These are phyloP conservation scores for Jacaranda mimosifolia DNA, from an alignment of 257 asterid species.

Conservation along the genomic window DNA sequence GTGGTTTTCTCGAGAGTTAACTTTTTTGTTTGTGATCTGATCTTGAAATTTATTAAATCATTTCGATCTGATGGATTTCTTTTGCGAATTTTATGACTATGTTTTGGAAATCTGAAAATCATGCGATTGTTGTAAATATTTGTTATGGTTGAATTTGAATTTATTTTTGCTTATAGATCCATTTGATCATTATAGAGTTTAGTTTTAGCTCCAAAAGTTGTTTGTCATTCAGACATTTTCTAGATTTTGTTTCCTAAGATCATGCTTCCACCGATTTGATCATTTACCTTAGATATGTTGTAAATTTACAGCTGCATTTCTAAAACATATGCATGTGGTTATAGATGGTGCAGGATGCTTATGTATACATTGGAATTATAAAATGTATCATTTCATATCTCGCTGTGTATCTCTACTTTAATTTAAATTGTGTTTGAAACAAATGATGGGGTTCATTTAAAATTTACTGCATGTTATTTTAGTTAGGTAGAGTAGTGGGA, in stretches of 20 bases:
- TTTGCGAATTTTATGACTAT: constrained; percentile 10
- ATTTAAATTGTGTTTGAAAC: not conserved
- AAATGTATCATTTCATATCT: not conserved
- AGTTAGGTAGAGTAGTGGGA: not conserved
- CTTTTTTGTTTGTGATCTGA: constrained; percentile 34
- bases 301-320: not conserved
- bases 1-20: not conserved
- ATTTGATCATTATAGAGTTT: constrained; percentile 27
- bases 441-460: not conserved
- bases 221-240: not conserved
- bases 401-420: not conserved
- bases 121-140: constrained; percentile 5
- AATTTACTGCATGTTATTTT: not conserved
- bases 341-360: constrained; percentile 4
- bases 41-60: constrained; percentile 30
- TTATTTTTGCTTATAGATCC: constrained; percentile 34
- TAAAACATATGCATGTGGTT: constrained; percentile 8
- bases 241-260: not conserved
- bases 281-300: not conserved
- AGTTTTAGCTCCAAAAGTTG: constrained; percentile 6
- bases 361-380: not conserved
- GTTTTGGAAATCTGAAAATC: constrained; percentile 16
- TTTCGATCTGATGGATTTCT: constrained; percentile 44
- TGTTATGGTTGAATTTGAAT: constrained; percentile 25
- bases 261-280: constrained; percentile 4